Evolutionary conservation across 305 asterid genomes (phyloP), one percentile per base, ranked within the genome.

Genomic region (Plantago rigida): DNA sequence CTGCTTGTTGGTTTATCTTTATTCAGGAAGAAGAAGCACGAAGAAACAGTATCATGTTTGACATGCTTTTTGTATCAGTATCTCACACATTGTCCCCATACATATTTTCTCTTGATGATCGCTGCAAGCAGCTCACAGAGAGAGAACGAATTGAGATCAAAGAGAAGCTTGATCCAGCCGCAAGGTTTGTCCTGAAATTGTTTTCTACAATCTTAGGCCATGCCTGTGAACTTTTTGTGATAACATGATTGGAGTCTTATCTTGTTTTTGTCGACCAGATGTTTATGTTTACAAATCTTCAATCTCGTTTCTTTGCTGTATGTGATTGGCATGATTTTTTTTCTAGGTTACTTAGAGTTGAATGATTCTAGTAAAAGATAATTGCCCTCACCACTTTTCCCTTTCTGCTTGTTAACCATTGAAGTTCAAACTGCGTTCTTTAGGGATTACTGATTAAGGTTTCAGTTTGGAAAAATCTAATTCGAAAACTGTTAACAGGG

Each of bases 21-120:
- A 58, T 46, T 73, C 82, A 93, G 99, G 97, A 89, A 63, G 97
- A 89, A 62, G 97, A 93, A 72, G 79, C 80, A 41, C 84, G 99
- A 54, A 85, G 99, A 77, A 93, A 93, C 77, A 89, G 99, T 59
- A 71, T 72, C 70, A 87, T 89, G 99, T 78, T 65, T 65, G 91
- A 93, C 71, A 82, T 93, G 97, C 88, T 93, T 69, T 89, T 93
- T 60, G 74, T 89, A 48, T 85, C 97, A 4, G 58, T 83, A 53
- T 78, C 95, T 65, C 94, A 93, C 79, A 77, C 85, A 3, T 82
- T 93, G 46, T 89, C 99, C 49, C 96, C 99, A 7, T 93, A 80
- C 64, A 85, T 93, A 63, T 89, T 74, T 56, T 89, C 96, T 72
- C 95, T 93, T 53, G 84, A 83, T 75, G 94, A 84, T 71, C 90